Base-by-base conservation (phyloP, 129 eudicot species). In the Escallonia rubra region DNA sequence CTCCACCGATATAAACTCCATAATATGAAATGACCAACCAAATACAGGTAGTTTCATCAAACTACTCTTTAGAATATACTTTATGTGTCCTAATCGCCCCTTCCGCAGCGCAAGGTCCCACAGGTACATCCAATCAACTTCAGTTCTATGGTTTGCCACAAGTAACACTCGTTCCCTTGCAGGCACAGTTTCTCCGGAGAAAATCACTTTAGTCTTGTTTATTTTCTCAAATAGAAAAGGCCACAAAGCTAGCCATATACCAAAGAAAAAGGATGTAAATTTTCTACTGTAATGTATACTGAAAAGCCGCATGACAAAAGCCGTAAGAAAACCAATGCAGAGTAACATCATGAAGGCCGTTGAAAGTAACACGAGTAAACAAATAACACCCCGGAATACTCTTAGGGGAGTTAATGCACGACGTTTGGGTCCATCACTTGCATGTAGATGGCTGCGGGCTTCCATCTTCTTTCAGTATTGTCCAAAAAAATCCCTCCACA, bases 41-140 rank as follows among this genome's bases (percentile, higher is more conserved):
- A 92, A 92, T 44, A 92, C 87, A 5, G 96, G 98, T 12, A 92
- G 62, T 45, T 80, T 92, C 96, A 92, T 92, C 78, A 88, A 86
- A 76, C 96, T 88, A 55, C 85, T 92, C 78, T 92, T 92, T 10
- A 92, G 91, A 68, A 92, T 74, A 74, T 92, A 92, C 72, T 84
- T 92, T 40, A 92, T 80, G 66, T 78, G 74, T 14, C 98, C 98
- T 59, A 83, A 60, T 66, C 83, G 77, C 48, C 87, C 96, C 62
- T 88, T 92, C 60, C 96, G 68, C 84, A 92, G 68, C 46, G 95
- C 95, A 78, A 92, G 91, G 63, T 92, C 95, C 98, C 98, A 92
- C 75, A 92, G 77, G 72, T 92, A 92, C 98, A 92, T 92, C 96
- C 98, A 92, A 61, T 88, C 98, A 68, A 92, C 96, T 53, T 88